Percentiles rank a stretch among this genome's conserved stretches.
These are phyloP conservation scores for Penicillium freii DNA, from an alignment of 2,329 filamentous ascomycete genomes.

Conservation along the genomic window DNA sequence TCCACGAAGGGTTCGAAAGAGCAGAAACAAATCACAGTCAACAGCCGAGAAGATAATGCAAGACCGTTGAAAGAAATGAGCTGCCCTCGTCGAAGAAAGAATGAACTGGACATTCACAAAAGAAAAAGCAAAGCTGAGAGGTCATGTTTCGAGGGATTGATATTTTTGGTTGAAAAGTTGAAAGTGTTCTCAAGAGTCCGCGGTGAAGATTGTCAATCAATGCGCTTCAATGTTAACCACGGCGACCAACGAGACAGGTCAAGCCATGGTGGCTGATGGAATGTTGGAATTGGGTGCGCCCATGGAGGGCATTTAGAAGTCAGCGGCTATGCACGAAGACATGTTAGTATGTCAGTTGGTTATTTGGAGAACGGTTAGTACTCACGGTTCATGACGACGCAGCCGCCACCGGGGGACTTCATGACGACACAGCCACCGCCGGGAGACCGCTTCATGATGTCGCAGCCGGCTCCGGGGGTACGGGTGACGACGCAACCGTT, in stretches of 20 bases:
- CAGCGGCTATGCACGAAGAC: neutral
- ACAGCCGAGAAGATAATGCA: neutral
- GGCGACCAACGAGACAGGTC: neutral
- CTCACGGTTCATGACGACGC: conserved; percentile 9
- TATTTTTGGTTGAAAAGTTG: conserved; percentile 5
- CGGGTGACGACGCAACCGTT: neutral
- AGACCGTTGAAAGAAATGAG: neutral
- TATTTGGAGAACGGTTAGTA: neutral
- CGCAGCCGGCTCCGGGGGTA: neutral
- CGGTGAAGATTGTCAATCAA: neutral
- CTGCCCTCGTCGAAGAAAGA: neutral
- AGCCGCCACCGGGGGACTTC: conserved; percentile 19
- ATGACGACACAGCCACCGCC: conserved; percentile 4
- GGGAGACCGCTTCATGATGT: conserved; percentile 4
- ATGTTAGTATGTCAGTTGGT: neutral
- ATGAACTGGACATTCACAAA: conserved; percentile 11
- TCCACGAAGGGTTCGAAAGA: conserved; percentile 9
- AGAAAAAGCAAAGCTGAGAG: conserved; percentile 3
- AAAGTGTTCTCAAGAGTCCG: conserved; percentile 1
- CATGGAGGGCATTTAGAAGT: conserved; percentile 1
- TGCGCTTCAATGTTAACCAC: neutral
- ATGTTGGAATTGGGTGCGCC: neutral
- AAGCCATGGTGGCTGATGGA: neutral
- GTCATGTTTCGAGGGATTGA: neutral
- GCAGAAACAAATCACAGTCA: neutral